Base-by-base conservation (phyloP, 2,329 filamentous ascomycete genomes). In the Arthroderma sp. region DNA sequence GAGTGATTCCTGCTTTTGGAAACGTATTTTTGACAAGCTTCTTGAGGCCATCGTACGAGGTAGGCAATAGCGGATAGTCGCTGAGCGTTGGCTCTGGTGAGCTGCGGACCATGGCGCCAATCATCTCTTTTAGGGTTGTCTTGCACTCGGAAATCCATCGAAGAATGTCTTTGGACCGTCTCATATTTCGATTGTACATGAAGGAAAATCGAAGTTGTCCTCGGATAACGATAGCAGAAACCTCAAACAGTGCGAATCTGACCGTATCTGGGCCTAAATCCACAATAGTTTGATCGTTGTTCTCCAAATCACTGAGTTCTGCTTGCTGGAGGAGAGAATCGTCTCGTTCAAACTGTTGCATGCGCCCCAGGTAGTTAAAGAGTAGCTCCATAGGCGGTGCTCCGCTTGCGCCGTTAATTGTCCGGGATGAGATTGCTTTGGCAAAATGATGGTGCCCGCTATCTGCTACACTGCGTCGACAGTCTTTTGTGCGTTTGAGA, bases 231-330 rank as follows among this genome's bases (percentile, higher is more conserved):
- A 71, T 66, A 0, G 71, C 70, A 0, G 69, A 67, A 3, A 74
- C 64, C 46, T 75, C 72, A 41, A 75, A 69, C 0, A 74, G 62
- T 1, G 66, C 66, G 48, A 71, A 68, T 3, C 69, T 62, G 30
- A 60, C 59, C 1, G 67, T 68, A 30, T 63, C 52, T 6, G 61
- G 56, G 2, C 68, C 68, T 50, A 70, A 65, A 47, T 71, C 68
- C 6, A 65, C 62, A 6, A 63, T 63, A 6, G 61, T 38, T n/a
- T 53, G 52, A 22, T 59, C 56, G 11, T 32, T 61, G 57, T 57
- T 51, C 4, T 60, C 54, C 22, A 50, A 51, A 39, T 57, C 53
- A 31, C 57, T 57, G 1, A 47, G 60, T 9, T 66, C 64, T 15
- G 65, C 56, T 40, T 62, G 62, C 8, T 59, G 55, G 42, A 72